Conservation (phyloP, 805 yeast genomes). For the Yarrowia hollandica region DNA sequence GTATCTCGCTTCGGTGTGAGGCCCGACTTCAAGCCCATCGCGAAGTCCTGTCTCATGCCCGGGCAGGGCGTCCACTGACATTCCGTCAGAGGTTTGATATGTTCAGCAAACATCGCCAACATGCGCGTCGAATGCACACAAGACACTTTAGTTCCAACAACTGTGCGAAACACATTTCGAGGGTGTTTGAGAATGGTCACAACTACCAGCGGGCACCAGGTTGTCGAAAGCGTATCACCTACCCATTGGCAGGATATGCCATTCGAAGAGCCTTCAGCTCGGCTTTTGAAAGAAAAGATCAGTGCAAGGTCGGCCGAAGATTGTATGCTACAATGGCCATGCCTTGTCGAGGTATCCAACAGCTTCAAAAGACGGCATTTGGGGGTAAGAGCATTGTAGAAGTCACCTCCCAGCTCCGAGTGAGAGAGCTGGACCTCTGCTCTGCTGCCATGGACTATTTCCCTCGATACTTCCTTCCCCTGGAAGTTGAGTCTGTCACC, state of each 20-base stretch:
- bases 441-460: background rate
- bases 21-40: slow-evolving; percentile 15
- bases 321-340: slow-evolving; percentile 26
- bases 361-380: slow-evolving; percentile 1
- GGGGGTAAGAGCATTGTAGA: slow-evolving; percentile 6
- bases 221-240: slow-evolving; percentile 1
- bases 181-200: slow-evolving; percentile 8
- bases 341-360: slow-evolving; percentile 8
- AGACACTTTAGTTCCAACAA: slow-evolving; percentile 16
- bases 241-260: slow-evolving; percentile 8
- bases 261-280: background rate
- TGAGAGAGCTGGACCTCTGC: slow-evolving; percentile 11
- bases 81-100: slow-evolving; percentile 12
- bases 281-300: background rate
- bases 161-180: background rate
- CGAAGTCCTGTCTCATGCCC: background rate
- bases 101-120: slow-evolving; percentile 4
- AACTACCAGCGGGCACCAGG: slow-evolving; percentile 11
- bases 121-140: slow-evolving; percentile 7
- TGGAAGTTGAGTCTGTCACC: slow-evolving; percentile 9
- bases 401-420: slow-evolving; percentile 5
- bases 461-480: background rate
- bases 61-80: slow-evolving; percentile 10
- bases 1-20: slow-evolving; percentile 1
- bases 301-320: background rate